A percentile compares a stretch with the other conserved stretches of the same genome.
These are phyloP conservation scores for Zymoseptoria brevis DNA, from an alignment of 2,329 filamentous ascomycete species.

Conservation along the genomic window DNA sequence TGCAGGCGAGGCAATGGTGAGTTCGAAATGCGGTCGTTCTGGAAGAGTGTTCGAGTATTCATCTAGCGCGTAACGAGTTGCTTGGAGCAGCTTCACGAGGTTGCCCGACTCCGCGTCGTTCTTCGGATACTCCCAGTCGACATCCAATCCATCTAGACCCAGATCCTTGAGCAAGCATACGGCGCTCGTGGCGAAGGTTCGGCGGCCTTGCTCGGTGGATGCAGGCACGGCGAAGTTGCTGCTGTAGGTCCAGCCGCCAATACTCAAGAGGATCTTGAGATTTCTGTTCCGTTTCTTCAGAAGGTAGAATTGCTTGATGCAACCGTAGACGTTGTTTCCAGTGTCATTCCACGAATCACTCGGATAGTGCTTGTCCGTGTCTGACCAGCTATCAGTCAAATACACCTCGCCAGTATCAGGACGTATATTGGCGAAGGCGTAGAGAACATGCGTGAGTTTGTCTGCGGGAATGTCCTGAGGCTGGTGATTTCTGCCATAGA, in stretches of 20 bases:
- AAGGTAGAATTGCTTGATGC: constrained; percentile 66
- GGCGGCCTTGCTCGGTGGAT: constrained; percentile 53
- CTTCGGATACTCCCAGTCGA: constrained; percentile 45
- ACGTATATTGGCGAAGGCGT: constrained; percentile 81
- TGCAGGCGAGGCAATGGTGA: constrained; percentile 39
- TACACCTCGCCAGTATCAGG: constrained; percentile 72
- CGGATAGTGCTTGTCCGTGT: constrained; percentile 60
- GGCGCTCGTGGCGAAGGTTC: constrained; percentile 60
- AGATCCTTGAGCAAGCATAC: constrained; percentile 70
- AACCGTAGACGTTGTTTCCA: constrained; percentile 69
- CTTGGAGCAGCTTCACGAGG: constrained; percentile 34
- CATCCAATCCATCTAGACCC: constrained; percentile 54
- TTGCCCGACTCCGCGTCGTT: constrained; percentile 34
- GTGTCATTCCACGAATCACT: constrained; percentile 56
- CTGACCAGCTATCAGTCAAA: constrained; percentile 61
- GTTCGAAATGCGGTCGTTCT: constrained; percentile 33
- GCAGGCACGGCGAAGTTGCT: constrained; percentile 67
- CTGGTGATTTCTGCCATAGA: constrained; percentile 55
- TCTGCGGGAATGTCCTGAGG: constrained; percentile 75
- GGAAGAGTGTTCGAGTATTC: constrained; percentile 32
- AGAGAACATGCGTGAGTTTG: constrained; percentile 81
- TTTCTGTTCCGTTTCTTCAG: constrained; percentile 69
- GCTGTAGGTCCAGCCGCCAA: constrained; percentile 75
- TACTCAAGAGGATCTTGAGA: constrained; percentile 71
- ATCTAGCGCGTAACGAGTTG: constrained; percentile 33